Conservation (phyloP, 306 rosid genomes). For the Oemleria cerasiformis region DNA sequence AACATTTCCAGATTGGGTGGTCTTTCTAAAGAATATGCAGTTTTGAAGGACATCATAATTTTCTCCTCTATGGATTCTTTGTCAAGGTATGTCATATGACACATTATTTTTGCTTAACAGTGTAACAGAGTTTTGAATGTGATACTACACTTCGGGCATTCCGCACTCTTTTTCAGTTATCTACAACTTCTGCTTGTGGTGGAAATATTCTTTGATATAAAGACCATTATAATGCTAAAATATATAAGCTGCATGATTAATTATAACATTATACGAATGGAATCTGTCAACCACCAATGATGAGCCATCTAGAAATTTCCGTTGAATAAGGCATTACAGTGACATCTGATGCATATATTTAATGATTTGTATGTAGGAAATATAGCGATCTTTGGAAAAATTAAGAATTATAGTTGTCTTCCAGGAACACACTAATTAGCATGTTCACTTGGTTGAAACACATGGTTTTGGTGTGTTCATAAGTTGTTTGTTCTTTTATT, state of each 20-base stretch:
- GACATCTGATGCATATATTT: not conserved
- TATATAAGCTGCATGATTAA: not conserved
- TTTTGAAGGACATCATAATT: constrained; percentile 62
- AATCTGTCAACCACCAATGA: not conserved
- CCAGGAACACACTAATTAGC: not conserved
- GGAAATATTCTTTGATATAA: not conserved
- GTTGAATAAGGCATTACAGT: not conserved
- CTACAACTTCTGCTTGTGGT: not conserved
- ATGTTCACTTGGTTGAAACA: not conserved
- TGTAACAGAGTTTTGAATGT: not conserved
- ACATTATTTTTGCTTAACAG: not conserved
- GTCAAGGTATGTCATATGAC: constrained; percentile 53
- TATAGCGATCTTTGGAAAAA: not conserved
- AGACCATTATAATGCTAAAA: not conserved
- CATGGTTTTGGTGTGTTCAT: not conserved
- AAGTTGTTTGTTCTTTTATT: not conserved
- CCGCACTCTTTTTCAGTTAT: not conserved
- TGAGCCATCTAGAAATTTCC: not conserved
- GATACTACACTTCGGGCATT: not conserved
- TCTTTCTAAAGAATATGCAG: constrained; percentile 69
- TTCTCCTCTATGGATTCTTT: constrained; percentile 49
- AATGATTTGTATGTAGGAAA: not conserved
- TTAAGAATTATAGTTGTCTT: constrained; percentile 3
- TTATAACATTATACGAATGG: not conserved
- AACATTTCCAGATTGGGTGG: constrained; percentile 61